phyloP scores from a whole-genome alignment of 352 stramenopile species.

The Globisporangium carolinianum region DNA sequence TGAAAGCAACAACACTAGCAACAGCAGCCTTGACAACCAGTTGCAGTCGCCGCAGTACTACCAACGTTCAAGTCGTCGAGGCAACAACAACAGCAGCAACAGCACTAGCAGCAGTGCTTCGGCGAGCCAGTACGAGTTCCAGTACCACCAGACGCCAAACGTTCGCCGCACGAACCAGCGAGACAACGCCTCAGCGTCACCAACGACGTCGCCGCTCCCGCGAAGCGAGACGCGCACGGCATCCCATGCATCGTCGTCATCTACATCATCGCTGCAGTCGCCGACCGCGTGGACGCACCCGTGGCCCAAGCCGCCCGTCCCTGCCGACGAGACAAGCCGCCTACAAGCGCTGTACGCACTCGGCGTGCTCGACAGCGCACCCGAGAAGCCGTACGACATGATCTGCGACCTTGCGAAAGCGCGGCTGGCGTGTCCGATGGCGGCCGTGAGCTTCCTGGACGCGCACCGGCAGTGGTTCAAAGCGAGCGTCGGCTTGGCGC shows the following conservation, averaged over 20 bases:
- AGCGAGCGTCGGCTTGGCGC: slow-evolving; percentile 51
- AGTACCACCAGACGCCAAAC: slow-evolving; percentile 7
- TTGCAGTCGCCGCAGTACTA: slow-evolving; percentile 5
- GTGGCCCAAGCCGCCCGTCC: slow-evolving; percentile 63
- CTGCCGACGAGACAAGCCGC: slow-evolving; percentile 41
- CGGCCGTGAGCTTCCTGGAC: slow-evolving; percentile 76
- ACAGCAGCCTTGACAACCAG: background rate
- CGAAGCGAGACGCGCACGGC: slow-evolving; percentile 14
- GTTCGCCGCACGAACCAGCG: background rate
- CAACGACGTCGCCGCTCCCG: slow-evolving; percentile 1
- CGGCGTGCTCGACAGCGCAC: slow-evolving; percentile 47
- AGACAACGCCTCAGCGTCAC: background rate
- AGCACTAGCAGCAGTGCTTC: slow-evolving; percentile 1
- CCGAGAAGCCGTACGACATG: slow-evolving; percentile 64
- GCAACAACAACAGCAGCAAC: slow-evolving; percentile 17
- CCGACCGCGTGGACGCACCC: slow-evolving; percentile 43
- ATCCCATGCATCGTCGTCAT: background rate
- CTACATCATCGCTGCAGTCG: slow-evolving; percentile 3
- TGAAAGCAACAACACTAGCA: slow-evolving; percentile 20
- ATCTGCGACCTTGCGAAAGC: slow-evolving; percentile 75
- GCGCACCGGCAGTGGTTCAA: slow-evolving; percentile 78
- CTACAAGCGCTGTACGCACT: slow-evolving; percentile 43
- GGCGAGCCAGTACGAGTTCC: slow-evolving; percentile 1
- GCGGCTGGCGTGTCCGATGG: slow-evolving; percentile 60
- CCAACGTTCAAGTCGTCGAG: slow-evolving; percentile 9